Conservation (phyloP, 2,329 filamentous ascomycete species). For the Cylindrodendrum hubeiense region DNA sequence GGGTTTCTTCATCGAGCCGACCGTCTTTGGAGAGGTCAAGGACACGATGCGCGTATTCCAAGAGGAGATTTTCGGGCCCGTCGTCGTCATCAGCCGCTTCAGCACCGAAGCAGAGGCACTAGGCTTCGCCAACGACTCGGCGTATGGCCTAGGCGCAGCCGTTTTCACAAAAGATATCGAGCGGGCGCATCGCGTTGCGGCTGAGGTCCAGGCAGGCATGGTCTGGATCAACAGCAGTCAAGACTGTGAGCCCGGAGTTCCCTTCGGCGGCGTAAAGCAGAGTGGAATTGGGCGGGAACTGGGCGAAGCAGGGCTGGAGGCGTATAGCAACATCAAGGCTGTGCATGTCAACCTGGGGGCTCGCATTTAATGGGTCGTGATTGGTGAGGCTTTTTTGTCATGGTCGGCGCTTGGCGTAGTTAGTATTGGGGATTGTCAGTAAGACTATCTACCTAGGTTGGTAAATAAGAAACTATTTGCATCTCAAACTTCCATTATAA, state of each 20-base stretch:
- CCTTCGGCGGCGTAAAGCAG: conserved; percentile 45
- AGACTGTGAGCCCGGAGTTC: conserved; percentile 42
- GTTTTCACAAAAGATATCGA: conserved; percentile 85
- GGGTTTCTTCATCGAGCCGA: conserved; percentile 90
- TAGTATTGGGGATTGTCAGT: background rate
- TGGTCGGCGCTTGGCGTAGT: background rate
- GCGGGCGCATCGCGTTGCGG: conserved; percentile 82
- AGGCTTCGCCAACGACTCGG: conserved; percentile 77
- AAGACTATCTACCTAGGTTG: no score
- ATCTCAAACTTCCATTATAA: background rate
- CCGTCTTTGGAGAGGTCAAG: conserved; percentile 80
- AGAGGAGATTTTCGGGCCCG: conserved; percentile 92
- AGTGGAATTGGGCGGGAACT: conserved; percentile 44
- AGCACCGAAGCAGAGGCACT: conserved; percentile 82
- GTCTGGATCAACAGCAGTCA: conserved; percentile 62
- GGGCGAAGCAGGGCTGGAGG: conserved; percentile 42
- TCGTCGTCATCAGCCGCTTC: conserved; percentile 86
- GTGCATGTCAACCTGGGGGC: conserved; percentile 44
- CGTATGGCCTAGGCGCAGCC: conserved; percentile 83
- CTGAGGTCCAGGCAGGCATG: conserved; percentile 77
- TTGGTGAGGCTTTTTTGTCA: background rate
- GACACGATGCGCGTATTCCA: conserved; percentile 85
- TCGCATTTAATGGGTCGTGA: conserved; percentile 30
- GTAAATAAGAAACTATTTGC: background rate
- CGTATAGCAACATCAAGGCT: conserved; percentile 43